Evolutionary conservation across 371 early-diverging fungal genomes (phyloP).

Genomic region (Actinomortierella wolfii): DNA sequence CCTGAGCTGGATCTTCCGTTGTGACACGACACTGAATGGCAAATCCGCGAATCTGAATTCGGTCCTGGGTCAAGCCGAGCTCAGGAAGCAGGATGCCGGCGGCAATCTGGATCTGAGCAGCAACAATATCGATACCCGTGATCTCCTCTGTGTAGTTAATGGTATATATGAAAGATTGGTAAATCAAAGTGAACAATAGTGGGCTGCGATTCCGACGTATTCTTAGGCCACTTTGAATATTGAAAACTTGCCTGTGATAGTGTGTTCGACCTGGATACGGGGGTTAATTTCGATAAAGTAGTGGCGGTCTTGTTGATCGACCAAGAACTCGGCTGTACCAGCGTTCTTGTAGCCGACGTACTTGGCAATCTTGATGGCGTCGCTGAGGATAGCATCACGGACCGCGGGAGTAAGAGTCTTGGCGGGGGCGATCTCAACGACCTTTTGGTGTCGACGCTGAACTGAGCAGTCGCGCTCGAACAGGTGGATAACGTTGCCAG

Average conservation of each 20-base stretch:
- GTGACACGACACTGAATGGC: constrained; percentile 97
- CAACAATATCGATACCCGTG: constrained; percentile 92
- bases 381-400: constrained; percentile 82
- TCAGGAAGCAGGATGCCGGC: constrained; percentile 82
- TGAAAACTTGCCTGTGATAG: constrained; percentile 64
- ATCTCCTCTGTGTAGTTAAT: constrained; percentile 77
- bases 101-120: constrained; percentile 92
- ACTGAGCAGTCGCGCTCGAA: constrained; percentile 98
- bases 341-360: constrained; percentile 92
- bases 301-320: constrained; percentile 82
- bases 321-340: constrained; percentile 98
- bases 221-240: constrained; percentile 6
- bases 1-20: constrained; percentile 88
- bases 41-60: constrained; percentile 78
- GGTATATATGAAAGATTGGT: constrained; percentile 29
- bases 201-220: no score
- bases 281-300: constrained; percentile 98
- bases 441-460: constrained; percentile 98
- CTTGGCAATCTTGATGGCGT: constrained; percentile 92
- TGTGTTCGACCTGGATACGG: constrained; percentile 92
- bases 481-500: constrained; percentile 88
- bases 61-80: constrained; percentile 82
- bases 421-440: constrained; percentile 94
- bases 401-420: constrained; percentile 47
- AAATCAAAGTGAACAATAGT: constrained; percentile 22